A percentile compares a stretch with the other conserved stretches of the same genome.
Evolutionary conservation across 1,284 basidiomycete species (phyloP).

Genomic region (Cystobasidiaceae sp.): DNA sequence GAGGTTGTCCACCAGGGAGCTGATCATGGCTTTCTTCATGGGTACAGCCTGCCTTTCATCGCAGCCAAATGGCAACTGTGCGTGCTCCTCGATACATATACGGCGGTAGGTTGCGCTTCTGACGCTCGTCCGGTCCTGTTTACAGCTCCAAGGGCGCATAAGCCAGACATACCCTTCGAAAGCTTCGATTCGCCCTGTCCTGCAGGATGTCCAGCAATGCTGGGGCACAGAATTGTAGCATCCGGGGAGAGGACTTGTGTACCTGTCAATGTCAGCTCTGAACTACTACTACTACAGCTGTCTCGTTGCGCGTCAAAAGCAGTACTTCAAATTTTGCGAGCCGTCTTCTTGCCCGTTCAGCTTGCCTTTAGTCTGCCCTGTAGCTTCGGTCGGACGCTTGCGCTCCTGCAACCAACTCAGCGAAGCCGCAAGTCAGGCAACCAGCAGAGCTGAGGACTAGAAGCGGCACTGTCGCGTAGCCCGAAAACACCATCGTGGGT

Average conservation of each 20-base stretch:
- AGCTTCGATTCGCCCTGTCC: neutral
- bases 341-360: too few species aligned
- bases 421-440: too few species aligned
- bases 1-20: neutral
- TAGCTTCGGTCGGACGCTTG: too few species aligned
- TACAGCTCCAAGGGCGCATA: slow-evolving; percentile 7
- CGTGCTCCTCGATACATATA: neutral
- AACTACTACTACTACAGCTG: too few species aligned
- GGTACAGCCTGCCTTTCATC: slow-evolving; percentile 27
- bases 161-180: neutral
- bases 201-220: neutral
- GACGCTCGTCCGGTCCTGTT: neutral
- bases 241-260: neutral
- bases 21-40: neutral
- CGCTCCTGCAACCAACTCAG: too few species aligned
- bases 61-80: slow-evolving; percentile 30
- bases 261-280: too few species aligned
- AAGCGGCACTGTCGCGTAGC: too few species aligned
- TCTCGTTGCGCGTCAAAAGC: too few species aligned
- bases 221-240: neutral
- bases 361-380: too few species aligned
- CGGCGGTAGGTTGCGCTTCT: neutral
- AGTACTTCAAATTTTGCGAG: too few species aligned
- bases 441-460: too few species aligned
- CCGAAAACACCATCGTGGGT: neutral